Base-by-base conservation (phyloP, 768 basidiomycete species). In the Collybia sordida region DNA sequence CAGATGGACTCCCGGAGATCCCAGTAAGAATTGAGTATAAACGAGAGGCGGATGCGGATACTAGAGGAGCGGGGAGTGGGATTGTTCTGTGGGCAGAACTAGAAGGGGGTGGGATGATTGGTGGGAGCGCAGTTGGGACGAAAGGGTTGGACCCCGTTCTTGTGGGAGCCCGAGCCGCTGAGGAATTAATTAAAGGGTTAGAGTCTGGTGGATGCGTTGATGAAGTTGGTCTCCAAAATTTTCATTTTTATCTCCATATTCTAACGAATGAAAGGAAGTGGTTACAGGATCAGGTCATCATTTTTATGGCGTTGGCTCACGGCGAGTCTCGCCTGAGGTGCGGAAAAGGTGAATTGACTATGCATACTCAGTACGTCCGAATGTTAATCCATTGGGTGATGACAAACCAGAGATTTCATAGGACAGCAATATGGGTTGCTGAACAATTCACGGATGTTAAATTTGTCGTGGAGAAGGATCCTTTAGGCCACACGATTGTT, bases 61-160 rank as follows among this genome's bases (percentile, higher is more conserved):
- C 74, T 1, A 69, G 70, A n/a, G 88, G 87, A 0, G 77, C 74
- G 3, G 88, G 89, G 1, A 85, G 83, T 31, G 88, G 89, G 0
- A 81, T 90, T 47, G 72, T 88, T 2, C 64, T 90, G 12, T 88
- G 86, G 85, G 89, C 88, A 0, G 83, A 88, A 65, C 78, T 88
- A 19, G 79, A 79, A 31, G 73, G 72, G 12, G 88, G 86, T 1
- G 87, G 86, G 40, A 62, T 83, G 24, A 71, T 90, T 17, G 86
- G 82, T 1, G 88, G 87, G 2, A 85, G 84, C 52, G 82, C 86
- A 1, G 72, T 88, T 23, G 84, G 86, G 12, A 66, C 64, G 23
- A 84, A 80, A 55, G 73, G 74, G 14, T 65, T 70, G 43, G 59
- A 72, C 12, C 74, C 81, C 0, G 64, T 64, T 42, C 53, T 55